phyloP scores from a whole-genome alignment of 768 basidiomycete genomes.

The Tephrocybe sp. region DNA sequence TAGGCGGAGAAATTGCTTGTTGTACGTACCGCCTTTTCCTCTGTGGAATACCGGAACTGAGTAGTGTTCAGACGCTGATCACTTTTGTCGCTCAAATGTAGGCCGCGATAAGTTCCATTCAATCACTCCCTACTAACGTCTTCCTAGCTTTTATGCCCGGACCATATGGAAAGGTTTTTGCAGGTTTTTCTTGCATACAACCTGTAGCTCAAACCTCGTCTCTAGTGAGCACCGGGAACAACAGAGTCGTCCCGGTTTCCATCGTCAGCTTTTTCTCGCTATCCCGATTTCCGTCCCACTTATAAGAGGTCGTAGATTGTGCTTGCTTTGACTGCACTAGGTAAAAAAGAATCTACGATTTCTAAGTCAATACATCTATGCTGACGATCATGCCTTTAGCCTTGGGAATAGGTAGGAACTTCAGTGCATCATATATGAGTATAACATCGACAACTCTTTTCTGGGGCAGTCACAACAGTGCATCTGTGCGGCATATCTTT shows the following conservation, averaged over 20 bases:
- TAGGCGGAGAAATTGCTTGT: conserved; percentile 10
- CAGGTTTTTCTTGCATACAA: not conserved
- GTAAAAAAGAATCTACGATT: not conserved
- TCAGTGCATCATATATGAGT: not conserved
- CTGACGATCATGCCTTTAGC: not conserved
- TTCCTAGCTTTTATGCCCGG: conserved; percentile 6
- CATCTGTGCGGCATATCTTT: conserved; percentile 1
- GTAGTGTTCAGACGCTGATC: conserved; percentile 3
- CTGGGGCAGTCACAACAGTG: conserved; percentile 5
- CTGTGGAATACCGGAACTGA: not conserved
- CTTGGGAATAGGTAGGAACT: conserved; percentile 5
- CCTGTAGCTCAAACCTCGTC: too few species aligned
- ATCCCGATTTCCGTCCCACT: not conserved
- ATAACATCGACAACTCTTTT: not conserved
- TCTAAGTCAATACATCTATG: not conserved
- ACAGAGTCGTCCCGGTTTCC: not conserved
- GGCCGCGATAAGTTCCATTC: not conserved
- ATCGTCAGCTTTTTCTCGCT: not conserved
- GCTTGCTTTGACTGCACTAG: conserved; percentile 5
- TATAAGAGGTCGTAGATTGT: not conserved
- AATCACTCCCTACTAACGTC: not conserved
- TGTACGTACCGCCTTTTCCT: not conserved
- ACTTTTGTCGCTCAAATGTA: conserved; percentile 11
- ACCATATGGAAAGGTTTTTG: conserved; percentile 9
- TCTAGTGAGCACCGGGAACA: not conserved